Evolutionary conservation across 2,329 filamentous ascomycete genomes (phyloP).

Genomic region (Stachybotrys echinatus): DNA sequence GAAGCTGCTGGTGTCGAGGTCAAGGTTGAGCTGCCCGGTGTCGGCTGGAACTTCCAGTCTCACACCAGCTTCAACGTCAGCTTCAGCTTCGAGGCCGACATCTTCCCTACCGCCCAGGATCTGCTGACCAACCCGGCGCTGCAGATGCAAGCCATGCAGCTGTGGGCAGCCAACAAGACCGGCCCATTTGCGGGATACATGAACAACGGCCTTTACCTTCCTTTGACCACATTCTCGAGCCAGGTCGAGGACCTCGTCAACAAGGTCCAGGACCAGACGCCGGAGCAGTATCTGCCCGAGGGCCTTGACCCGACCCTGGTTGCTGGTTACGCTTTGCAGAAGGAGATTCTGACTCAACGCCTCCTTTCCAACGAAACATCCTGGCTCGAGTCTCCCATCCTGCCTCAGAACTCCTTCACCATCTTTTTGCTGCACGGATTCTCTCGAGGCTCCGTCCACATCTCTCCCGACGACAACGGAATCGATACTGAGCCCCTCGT

Average conservation of each 20-base stretch:
- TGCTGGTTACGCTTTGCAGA: not conserved
- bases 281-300: not conserved
- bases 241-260: not conserved
- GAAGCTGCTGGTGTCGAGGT: slow-evolving; percentile 37
- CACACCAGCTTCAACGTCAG: not conserved
- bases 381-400: not conserved
- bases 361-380: not conserved
- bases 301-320: not conserved
- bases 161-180: not conserved
- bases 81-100: not conserved
- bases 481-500: not conserved
- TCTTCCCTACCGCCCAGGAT: not conserved
- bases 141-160: not conserved
- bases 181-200: slow-evolving; percentile 1
- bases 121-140: not conserved
- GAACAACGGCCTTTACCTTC: not conserved
- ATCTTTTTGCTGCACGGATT: not conserved
- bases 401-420: not conserved
- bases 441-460: not conserved
- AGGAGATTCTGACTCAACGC: not conserved
- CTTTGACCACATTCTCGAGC: not conserved
- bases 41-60: slow-evolving; percentile 59
- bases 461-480: not conserved
- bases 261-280: not conserved
- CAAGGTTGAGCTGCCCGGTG: slow-evolving; percentile 54